Base-by-base conservation (phyloP, 139 green algal genomes). In the Dunaliella primolecta region DNA sequence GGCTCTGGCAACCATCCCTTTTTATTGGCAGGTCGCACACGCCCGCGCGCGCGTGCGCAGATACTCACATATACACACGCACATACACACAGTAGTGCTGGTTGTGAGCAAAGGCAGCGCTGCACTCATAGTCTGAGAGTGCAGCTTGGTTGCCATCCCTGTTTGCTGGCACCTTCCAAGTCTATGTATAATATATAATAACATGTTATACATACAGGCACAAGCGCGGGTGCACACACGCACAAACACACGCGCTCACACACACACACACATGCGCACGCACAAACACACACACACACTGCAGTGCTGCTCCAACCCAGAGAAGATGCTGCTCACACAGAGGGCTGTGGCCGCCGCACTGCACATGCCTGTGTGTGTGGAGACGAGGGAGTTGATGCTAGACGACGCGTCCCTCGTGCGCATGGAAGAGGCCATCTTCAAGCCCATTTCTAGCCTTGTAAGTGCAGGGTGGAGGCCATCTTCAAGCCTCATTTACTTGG, bases 311-410 rank as follows among this genome's bases (percentile, higher is more conserved):
- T 89, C 84, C 36, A 86, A 89, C 55, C 90, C 90, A 2, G 86
- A 92, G 81, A 34, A 80, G 23, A 84, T 91, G 80, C 74, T 93
- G 77, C 56, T 87, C 27, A 80, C 86, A 78, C 85, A 90, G 83
- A 84, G 88, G 56, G 89, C 87, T 0, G 85, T 84, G n/a, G 90
- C 90, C 0, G 88, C 90, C 0, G 86, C 90, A 0, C 82, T 90
- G 72, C 84, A 81, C 0, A 83, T 93, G 79, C 88, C 87, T 2
- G 87, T 93, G 31, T 83, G 80, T 1, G 35, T 93, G 36, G 84
- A 87, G 78, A 94, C 89, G 71, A 25, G 3, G 1, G 35, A 38
- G 34, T 3, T 75, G 78, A 75, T 88, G 33, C 93, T 92, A 84
- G 91, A 93, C 55, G 86, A 88, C 36, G 71, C 71, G 0, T 88